Evolutionary conservation across 2,329 filamentous ascomycete species (phyloP).

Genomic region (Cordyceps tenuipes): DNA sequence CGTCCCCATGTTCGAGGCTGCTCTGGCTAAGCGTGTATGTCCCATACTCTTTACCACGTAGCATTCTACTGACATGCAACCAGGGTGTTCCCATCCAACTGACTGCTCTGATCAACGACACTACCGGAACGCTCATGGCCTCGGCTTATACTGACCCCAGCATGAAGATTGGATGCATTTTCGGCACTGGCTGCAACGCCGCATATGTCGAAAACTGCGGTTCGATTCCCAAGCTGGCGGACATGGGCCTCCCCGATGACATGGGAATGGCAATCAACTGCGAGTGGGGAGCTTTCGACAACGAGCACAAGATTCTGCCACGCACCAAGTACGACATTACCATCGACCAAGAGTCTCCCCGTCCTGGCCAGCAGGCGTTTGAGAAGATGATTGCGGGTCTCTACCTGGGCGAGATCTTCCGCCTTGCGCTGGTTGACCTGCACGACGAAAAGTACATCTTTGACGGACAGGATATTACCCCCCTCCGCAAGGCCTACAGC

Average conservation of each 20-base stretch:
- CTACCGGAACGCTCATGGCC: conserved; percentile 91
- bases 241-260: conserved; percentile 79
- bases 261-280: conserved; percentile 93
- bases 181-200: conserved; percentile 95
- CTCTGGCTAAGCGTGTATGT: conserved; percentile 50
- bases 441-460: conserved; percentile 76
- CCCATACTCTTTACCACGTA: neutral
- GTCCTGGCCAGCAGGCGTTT: conserved; percentile 88
- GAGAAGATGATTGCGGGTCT: conserved; percentile 97
- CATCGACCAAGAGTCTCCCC: conserved; percentile 85
- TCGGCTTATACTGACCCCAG: conserved; percentile 91
- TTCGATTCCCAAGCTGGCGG: conserved; percentile 84
- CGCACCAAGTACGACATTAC: conserved; percentile 76
- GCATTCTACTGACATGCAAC: neutral
- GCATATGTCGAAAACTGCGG: conserved; percentile 95
- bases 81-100: conserved; percentile 87
- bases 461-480: conserved; percentile 68
- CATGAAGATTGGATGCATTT: conserved; percentile 96
- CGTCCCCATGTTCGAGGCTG: conserved; percentile 77
- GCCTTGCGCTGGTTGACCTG: conserved; percentile 75
- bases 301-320: conserved; percentile 81
- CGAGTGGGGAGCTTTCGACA: conserved; percentile 96
- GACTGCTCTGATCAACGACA: conserved; percentile 92
- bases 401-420: conserved; percentile 92
- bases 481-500: conserved; percentile 77